Evolutionary conservation across 257 asterid genomes (phyloP), one percentile per base, ranked within the genome.

Genomic region (Nyctanthes arbortristis): DNA sequence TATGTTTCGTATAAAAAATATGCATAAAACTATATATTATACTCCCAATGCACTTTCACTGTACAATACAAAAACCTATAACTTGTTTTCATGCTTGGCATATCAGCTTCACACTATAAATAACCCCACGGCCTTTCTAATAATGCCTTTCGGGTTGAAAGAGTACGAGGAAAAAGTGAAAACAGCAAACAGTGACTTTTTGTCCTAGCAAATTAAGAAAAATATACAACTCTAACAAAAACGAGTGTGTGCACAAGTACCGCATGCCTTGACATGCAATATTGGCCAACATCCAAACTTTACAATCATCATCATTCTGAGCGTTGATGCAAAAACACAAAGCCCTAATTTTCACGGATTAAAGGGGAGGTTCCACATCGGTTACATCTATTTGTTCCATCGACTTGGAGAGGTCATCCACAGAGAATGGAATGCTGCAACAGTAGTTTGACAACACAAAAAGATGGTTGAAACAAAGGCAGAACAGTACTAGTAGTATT

Each of bases 401-500:
- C 67, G 99, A 73, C 81, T 91, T 91, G 78, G 97, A 94, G 72
- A 94, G 87, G 81, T 94, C 99, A 72, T 94, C 99, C 79, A 91
- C 94, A 1, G 99, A 86, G 84, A 94, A 91, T 0, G 99, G 99
- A 40, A 94, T 91, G 83, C 99, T 94, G 97, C 89, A 80, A 57
- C 60, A 72, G 52, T 37, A n/a, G 71, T 66, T 68, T 20, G 47
- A 36, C 35, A 39, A 34, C 30, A 56, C 43, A 66, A 73, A 63
- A n/a, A 40, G 52, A n/a, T n/a, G n/a, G n/a, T n/a, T n/a, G n/a
- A n/a, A n/a, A n/a, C n/a, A n/a, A n/a, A n/a, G n/a, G n/a, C n/a
- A n/a, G n/a, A n/a, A n/a, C n/a, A n/a, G n/a, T n/a, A n/a, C n/a
- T n/a, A n/a, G n/a, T n/a, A n/a, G n/a, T n/a, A n/a, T n/a, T n/a